Evolutionary conservation across 805 yeast genomes (phyloP).

Genomic region (Candida germanica): DNA sequence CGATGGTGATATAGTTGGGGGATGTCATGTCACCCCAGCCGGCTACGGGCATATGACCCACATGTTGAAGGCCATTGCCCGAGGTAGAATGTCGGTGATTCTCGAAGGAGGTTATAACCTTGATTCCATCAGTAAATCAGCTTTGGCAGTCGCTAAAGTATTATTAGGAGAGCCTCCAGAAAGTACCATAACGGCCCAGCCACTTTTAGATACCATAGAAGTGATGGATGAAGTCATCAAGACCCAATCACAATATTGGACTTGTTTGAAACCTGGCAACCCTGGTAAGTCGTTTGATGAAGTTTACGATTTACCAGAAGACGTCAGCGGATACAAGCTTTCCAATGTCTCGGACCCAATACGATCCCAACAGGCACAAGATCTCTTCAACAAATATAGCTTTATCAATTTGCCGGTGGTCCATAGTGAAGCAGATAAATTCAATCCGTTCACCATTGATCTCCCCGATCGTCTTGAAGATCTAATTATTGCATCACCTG

Average conservation of each 20-base stretch:
- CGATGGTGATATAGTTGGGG: conserved; percentile 95
- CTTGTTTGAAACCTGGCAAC: conserved; percentile 69
- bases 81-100: conserved; percentile 84
- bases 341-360: conserved; percentile 70
- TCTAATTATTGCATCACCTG: conserved; percentile 68
- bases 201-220: conserved; percentile 73
- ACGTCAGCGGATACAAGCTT: conserved; percentile 25
- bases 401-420: conserved; percentile 70
- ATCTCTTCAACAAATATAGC: conserved; percentile 49
- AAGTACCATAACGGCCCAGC: conserved; percentile 58
- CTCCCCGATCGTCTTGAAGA: conserved; percentile 54
- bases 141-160: conserved; percentile 87
- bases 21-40: conserved; percentile 91
- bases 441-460: conserved; percentile 31
- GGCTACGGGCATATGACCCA: conserved; percentile 98
- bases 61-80: conserved; percentile 79
- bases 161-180: conserved; percentile 95
- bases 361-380: conserved; percentile 64
- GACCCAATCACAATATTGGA: conserved; percentile 85
- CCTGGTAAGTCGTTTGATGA: conserved; percentile 40
- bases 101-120: conserved; percentile 96
- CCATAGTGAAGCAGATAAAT: conserved; percentile 17
- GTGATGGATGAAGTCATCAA: conserved; percentile 78
- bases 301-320: conserved; percentile 33
- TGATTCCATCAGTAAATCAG: conserved; percentile 86